phyloP scores from a whole-genome alignment of 495 filamentous ascomycete genomes.

The Friedmanniomyces simplex region DNA sequence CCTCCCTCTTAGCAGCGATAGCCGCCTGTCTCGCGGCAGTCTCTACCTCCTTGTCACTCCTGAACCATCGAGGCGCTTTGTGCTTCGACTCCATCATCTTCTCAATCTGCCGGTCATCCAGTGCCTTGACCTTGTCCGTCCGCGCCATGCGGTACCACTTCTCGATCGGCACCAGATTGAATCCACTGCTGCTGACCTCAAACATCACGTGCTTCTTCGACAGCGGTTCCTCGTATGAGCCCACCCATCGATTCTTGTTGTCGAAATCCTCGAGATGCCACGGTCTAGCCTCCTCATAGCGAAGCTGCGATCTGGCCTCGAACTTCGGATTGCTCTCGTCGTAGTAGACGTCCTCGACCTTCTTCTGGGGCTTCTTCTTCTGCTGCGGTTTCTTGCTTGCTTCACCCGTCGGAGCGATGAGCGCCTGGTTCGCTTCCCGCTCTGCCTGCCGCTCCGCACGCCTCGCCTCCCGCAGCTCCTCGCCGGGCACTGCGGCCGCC shows the following conservation, averaged over 20 bases:
- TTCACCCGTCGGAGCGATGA: slow-evolving; percentile 65
- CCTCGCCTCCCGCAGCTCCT: slow-evolving; percentile 55
- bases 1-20: slow-evolving; percentile 24
- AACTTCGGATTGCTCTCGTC: slow-evolving; percentile 58
- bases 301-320: slow-evolving; percentile 64
- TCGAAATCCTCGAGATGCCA: slow-evolving; percentile 98
- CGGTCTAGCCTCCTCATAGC: slow-evolving; percentile 89
- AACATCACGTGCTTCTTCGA: slow-evolving; percentile 71
- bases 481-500: slow-evolving; percentile 34
- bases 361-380: slow-evolving; percentile 60
- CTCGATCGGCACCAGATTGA: slow-evolving; percentile 82
- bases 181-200: slow-evolving; percentile 50
- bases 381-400: slow-evolving; percentile 45
- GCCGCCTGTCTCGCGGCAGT: slow-evolving; percentile 33
- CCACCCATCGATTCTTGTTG: slow-evolving; percentile 85
- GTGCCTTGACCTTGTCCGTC: slow-evolving; percentile 69
- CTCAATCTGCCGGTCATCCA: slow-evolving; percentile 79
- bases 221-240: slow-evolving; percentile 74
- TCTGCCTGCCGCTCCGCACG: slow-evolving; percentile 73
- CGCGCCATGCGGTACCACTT: slow-evolving; percentile 89
- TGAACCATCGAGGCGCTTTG: slow-evolving; percentile 17
- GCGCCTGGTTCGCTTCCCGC: slow-evolving; percentile 69
- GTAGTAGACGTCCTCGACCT: slow-evolving; percentile 52
- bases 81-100: slow-evolving; percentile 62
- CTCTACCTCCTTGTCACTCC: slow-evolving; percentile 50